phyloP scores from a whole-genome alignment of 768 basidiomycete genomes.

The Lactarius vividus region DNA sequence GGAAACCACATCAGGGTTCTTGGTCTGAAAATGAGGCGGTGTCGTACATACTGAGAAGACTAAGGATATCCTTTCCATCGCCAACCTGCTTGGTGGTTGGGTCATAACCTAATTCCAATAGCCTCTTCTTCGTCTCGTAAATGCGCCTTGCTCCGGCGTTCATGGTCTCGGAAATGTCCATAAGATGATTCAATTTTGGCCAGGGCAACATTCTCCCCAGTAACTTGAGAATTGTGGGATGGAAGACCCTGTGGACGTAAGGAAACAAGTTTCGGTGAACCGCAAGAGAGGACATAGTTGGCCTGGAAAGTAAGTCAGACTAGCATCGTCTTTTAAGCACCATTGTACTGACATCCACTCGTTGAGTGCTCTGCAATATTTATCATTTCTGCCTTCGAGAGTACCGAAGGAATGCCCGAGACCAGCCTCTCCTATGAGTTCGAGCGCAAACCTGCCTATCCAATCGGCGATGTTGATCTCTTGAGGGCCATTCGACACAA shows the following conservation, averaged over 20 bases:
- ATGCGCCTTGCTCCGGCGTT: constrained; percentile 38
- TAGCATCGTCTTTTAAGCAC: background rate
- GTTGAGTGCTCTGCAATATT: constrained; percentile 32
- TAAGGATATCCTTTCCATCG: background rate
- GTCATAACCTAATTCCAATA: constrained; percentile 33
- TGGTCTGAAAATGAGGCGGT: background rate
- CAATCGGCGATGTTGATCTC: constrained; percentile 20
- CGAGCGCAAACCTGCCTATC: constrained; percentile 14
- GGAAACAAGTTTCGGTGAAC: constrained; percentile 18
- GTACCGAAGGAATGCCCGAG: background rate
- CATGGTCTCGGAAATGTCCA: constrained; percentile 34
- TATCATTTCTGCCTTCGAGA: constrained; percentile 7
- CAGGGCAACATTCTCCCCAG: constrained; percentile 38
- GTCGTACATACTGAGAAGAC: background rate
- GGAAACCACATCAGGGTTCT: background rate
- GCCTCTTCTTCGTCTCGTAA: constrained; percentile 39
- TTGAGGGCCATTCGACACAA: constrained; percentile 39
- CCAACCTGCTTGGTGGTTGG: background rate
- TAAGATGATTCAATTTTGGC: constrained; percentile 33
- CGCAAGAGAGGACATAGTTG: constrained; percentile 4
- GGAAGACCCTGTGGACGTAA: constrained; percentile 18
- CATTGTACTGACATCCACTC: constrained; percentile 22
- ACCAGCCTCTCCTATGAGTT: constrained; percentile 21
- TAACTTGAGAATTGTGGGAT: constrained; percentile 35
- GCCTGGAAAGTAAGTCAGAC: constrained; percentile 12